Conservation (phyloP, 805 yeast species). For the Saccharomycopsis vini region DNA sequence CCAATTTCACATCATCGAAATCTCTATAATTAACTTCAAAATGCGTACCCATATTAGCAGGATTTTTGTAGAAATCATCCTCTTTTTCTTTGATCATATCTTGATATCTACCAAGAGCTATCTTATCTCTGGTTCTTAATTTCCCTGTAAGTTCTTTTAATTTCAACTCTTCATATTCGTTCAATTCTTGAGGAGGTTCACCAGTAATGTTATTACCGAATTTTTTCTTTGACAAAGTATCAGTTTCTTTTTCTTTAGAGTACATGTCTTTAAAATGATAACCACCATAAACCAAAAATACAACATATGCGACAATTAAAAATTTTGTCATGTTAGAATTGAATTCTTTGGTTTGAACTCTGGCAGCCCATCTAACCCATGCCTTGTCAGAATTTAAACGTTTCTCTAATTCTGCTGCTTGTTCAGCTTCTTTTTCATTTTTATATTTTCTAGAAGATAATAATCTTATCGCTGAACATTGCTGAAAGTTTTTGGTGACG, state of each 20-base stretch:
- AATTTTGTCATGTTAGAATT: slow-evolving; percentile 54
- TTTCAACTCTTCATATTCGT: slow-evolving; percentile 58
- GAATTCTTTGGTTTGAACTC: slow-evolving; percentile 45
- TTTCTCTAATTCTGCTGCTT: not conserved
- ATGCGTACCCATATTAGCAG: slow-evolving; percentile 26
- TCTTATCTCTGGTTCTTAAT: slow-evolving; percentile 55
- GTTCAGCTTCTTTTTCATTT: slow-evolving; percentile 21
- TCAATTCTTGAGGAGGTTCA: slow-evolving; percentile 28
- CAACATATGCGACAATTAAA: slow-evolving; percentile 50
- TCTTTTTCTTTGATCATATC: slow-evolving; percentile 35
- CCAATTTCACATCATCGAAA: slow-evolving; percentile 15
- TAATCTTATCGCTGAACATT: too few species aligned
- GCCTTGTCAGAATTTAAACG: slow-evolving; percentile 30
- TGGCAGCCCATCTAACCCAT: slow-evolving; percentile 44
- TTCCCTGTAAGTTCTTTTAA: slow-evolving; percentile 51
- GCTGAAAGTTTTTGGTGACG: too few species aligned
- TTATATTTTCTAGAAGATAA: slow-evolving; percentile 15
- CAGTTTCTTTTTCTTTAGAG: slow-evolving; percentile 53
- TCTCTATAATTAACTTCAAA: slow-evolving; percentile 18
- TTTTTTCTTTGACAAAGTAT: slow-evolving; percentile 32
- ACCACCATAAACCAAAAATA: slow-evolving; percentile 49
- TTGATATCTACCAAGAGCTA: slow-evolving; percentile 51
- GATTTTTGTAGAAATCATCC: slow-evolving; percentile 13
- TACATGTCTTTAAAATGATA: slow-evolving; percentile 60
- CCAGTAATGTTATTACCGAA: slow-evolving; percentile 19